Evolutionary conservation across 192 early-diverging fungal genomes (phyloP).

Genomic region (Podila verticillata): DNA sequence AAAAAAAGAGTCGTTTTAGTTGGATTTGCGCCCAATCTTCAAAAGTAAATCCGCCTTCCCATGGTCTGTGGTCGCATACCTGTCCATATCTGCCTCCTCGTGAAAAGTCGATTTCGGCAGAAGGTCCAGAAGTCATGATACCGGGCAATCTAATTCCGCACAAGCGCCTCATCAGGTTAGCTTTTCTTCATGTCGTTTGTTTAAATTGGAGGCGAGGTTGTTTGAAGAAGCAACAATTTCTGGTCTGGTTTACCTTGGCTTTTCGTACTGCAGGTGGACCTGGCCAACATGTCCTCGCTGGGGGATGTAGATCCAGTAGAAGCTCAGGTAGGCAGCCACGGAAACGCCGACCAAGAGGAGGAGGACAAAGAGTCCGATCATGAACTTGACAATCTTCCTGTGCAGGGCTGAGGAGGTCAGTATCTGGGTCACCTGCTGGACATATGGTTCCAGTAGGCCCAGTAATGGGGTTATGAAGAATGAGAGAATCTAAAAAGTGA

Average conservation of each 20-base stretch:
- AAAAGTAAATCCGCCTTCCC: not conserved
- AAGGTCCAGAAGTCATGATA: constrained; percentile 16
- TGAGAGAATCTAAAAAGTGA: constrained; percentile 37
- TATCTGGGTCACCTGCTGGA: constrained; percentile 40
- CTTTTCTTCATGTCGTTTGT: not conserved
- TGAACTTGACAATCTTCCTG: constrained; percentile 51
- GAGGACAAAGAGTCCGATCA: constrained; percentile 35
- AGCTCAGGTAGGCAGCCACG: constrained; percentile 48
- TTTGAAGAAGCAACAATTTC: not conserved
- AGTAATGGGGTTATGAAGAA: constrained; percentile 55
- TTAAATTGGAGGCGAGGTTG: too few relatives aligned
- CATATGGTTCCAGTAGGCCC: constrained; percentile 50
- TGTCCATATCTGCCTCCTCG: constrained; percentile 38
- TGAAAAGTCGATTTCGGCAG: constrained; percentile 50
- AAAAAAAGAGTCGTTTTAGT: not conserved
- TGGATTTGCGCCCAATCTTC: not conserved
- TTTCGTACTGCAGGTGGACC: constrained; percentile 55
- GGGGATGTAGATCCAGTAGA: constrained; percentile 58
- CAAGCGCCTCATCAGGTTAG: not conserved
- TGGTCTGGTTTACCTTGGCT: constrained; percentile 28
- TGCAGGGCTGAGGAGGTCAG: constrained; percentile 53
- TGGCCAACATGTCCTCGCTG: constrained; percentile 54
- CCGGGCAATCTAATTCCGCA: constrained; percentile 21
- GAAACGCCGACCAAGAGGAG: constrained; percentile 38
- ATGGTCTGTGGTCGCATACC: constrained; percentile 3